A percentile compares a stretch with the other conserved stretches of the same genome.
phyloP scores from a whole-genome alignment of 1,139 yeast genomes.

The Pichia sp. region DNA sequence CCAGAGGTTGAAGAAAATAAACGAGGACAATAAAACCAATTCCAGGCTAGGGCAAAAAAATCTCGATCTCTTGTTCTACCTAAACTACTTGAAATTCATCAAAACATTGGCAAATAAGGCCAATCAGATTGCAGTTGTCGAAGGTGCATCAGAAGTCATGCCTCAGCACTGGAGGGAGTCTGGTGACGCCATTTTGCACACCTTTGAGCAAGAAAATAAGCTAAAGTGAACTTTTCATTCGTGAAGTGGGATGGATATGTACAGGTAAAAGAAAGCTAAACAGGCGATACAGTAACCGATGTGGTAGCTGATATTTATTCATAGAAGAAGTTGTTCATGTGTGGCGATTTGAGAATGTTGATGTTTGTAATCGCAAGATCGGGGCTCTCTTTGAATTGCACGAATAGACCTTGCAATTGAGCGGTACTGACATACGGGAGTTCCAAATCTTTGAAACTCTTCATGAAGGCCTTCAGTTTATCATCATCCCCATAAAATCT shows the following conservation, averaged over 20 bases:
- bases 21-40: conserved; percentile 2
- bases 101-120: conserved; percentile 33
- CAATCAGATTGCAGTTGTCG: conserved; percentile 26
- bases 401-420: conserved; percentile 90
- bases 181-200: conserved; percentile 21
- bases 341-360: conserved; percentile 32
- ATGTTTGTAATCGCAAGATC: conserved; percentile 67
- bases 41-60: conserved; percentile 17
- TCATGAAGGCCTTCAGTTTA: conserved; percentile 58
- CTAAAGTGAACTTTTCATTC: not conserved
- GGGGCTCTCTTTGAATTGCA: conserved; percentile 83
- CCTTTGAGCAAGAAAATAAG: conserved; percentile 21
- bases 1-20: conserved; percentile 7
- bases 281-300: not conserved
- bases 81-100: conserved; percentile 42
- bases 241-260: not conserved
- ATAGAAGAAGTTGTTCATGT: conserved; percentile 26
- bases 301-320: conserved; percentile 13
- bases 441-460: conserved; percentile 41
- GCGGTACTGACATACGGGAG: conserved; percentile 76
- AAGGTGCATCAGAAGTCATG: conserved; percentile 33
- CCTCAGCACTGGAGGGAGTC: conserved; percentile 30
- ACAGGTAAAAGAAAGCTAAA: not conserved
- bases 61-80: conserved; percentile 33
- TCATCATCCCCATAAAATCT: conserved; percentile 75